Conservation (phyloP, 129 eudicot genomes). For the Ambrosia artemisiifolia region DNA sequence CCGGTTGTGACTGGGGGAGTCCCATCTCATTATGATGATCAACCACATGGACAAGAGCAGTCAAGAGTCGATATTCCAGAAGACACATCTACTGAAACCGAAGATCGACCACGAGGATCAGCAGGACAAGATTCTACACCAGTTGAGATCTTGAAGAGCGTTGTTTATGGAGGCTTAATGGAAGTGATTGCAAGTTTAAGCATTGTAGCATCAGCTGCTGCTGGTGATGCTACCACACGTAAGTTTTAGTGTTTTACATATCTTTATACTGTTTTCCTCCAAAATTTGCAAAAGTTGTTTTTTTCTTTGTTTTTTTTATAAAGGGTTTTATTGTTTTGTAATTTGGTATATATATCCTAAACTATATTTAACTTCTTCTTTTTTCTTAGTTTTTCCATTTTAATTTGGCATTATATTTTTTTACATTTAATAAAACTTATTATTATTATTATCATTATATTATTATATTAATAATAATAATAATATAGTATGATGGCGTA, state of each 20-base stretch:
- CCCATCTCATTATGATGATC: neutral
- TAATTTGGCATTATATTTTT: no score
- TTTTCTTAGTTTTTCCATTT: no score
- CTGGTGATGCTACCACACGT: constrained; percentile 46
- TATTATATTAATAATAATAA: no score
- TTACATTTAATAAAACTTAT: no score
- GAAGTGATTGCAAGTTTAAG: constrained; percentile 47
- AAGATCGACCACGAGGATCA: neutral
- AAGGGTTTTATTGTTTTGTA: no score
- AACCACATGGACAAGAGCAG: neutral
- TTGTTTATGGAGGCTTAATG: constrained; percentile 46
- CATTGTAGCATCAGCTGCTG: constrained; percentile 55
- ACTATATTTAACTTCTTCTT: no score
- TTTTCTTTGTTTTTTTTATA: no score
- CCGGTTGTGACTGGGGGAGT: no score
- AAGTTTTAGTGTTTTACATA: constrained; percentile 1
- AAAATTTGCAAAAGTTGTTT: no score
- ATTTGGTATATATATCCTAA: no score
- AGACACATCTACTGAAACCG: neutral
- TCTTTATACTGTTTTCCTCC: neutral
- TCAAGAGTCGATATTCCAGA: neutral
- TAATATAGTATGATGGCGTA: no score
- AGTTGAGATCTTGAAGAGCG: constrained; percentile 46
- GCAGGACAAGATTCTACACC: constrained; percentile 22
- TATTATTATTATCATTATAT: no score